Conservation (phyloP, 2,329 filamentous ascomycete species). For the Neonectria faginata region DNA sequence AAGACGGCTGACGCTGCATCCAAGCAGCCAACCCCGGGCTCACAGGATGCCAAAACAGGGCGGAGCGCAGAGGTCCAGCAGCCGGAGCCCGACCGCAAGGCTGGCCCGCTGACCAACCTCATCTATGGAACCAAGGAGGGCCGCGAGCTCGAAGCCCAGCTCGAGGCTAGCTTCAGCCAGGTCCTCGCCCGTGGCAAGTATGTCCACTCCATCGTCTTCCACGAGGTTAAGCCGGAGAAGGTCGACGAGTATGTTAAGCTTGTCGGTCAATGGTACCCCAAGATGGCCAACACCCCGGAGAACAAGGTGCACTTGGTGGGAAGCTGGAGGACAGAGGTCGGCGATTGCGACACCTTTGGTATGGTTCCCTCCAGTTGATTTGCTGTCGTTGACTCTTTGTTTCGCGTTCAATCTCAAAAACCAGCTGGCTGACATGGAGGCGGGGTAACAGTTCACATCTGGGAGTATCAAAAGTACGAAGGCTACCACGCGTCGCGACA, state of each 20-base stretch:
- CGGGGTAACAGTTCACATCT: constrained; percentile 84
- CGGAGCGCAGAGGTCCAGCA: constrained; percentile 66
- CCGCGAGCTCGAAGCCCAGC: constrained; percentile 91
- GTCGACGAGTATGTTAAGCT: constrained; percentile 94
- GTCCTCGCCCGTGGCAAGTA: constrained; percentile 97
- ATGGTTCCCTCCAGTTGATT: constrained; percentile 50
- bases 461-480: constrained; percentile 98
- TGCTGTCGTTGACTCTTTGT: too few relatives aligned
- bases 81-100: constrained; percentile 72
- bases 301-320: constrained; percentile 97
- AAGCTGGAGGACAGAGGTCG: constrained; percentile 98
- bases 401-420: neutral
- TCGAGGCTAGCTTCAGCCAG: constrained; percentile 95
- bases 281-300: constrained; percentile 83
- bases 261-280: constrained; percentile 91
- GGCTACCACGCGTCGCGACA: constrained; percentile 95
- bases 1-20: constrained; percentile 58
- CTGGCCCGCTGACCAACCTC: constrained; percentile 81
- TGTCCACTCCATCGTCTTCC: constrained; percentile 96
- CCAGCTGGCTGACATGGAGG: constrained; percentile 29
- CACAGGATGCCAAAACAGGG: constrained; percentile 52
- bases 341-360: constrained; percentile 97
- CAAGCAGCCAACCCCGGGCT: constrained; percentile 54
- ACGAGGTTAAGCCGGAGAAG: constrained; percentile 94
- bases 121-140: constrained; percentile 98